Base-by-base conservation (phyloP, 1,284 basidiomycete species). In the Naganishia cerealis region DNA sequence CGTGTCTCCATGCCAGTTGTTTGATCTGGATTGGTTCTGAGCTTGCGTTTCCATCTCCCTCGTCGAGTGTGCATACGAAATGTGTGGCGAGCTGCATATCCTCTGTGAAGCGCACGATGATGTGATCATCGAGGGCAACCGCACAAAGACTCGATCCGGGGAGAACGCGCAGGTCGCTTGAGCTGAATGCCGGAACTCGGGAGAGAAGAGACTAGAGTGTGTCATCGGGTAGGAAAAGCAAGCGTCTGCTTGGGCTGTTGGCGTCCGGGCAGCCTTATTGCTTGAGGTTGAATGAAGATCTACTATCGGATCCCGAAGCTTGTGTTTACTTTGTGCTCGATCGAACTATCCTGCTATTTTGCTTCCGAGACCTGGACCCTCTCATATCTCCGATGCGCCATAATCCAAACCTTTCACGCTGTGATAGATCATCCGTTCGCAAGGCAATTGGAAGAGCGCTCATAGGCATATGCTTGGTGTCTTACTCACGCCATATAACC, bases 1-100 rank as follows among this genome's bases (percentile, higher is more conserved):
- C 90, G 72, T 85, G 86, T 12, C 90, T 91, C 91, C 91, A 94
- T 6, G 84, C 86, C 1, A 89, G 82, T 72, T 89, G 87, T 29
- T 90, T 88, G 74, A 94, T 87, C 2, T 71, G 63, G 9, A 58
- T 29, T 16, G n/a, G 9, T n/a, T 43, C 21, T 10, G 21, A n/a
- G 2, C 40, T 29, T 21, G 15, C 21, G 3, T 33, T 54, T 18
- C 16, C 13, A 0, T 53, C 48, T 13, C 39, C 33, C 8, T 63
- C n/a, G 18, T 29, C 24, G 10, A 53, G 16, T 13, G 63, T 67
- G 65, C 78, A 77, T 15, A 69, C 69, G 73, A 75, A 81, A 13
- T 77, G 75, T 29, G 76, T 70, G 38, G 80, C 76, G 18, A 77
- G 72, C 12, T 77, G 72, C 12, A 82, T 73, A 26, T 75, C 77